Conservation (phyloP, 2,329 filamentous ascomycete genomes). For the Talaromyces sp. region DNA sequence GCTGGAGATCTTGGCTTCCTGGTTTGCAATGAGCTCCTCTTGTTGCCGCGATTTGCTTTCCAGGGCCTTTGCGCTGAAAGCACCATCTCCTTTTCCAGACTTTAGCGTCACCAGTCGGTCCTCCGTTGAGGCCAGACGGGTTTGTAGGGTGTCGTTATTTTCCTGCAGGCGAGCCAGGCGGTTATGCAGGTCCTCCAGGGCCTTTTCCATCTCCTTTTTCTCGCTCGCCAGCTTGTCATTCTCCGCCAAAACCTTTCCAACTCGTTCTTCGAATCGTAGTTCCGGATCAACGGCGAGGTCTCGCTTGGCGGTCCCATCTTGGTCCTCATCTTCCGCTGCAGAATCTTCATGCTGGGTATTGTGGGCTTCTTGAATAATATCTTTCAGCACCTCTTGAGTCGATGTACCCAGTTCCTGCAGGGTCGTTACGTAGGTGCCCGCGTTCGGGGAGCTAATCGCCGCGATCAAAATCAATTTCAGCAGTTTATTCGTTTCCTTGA, state of each 20-base stretch:
- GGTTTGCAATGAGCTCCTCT: constrained; percentile 65
- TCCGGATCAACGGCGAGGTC: constrained; percentile 39
- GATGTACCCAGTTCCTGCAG: constrained; percentile 40
- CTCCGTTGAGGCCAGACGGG: constrained; percentile 42
- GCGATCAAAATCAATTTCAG: constrained; percentile 60
- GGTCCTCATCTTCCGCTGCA: constrained; percentile 33
- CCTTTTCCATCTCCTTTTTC: constrained; percentile 46
- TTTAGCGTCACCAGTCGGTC: constrained; percentile 51
- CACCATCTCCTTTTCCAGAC: constrained; percentile 42
- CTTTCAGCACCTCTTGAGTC: constrained; percentile 43
- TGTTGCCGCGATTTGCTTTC: constrained; percentile 56
- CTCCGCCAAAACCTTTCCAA: constrained; percentile 45
- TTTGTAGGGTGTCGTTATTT: constrained; percentile 44
- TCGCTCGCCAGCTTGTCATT: constrained; percentile 57
- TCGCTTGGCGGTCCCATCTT: constrained; percentile 28
- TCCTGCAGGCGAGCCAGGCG: constrained; percentile 54
- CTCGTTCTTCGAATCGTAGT: constrained; percentile 45
- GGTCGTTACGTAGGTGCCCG: constrained; percentile 50
- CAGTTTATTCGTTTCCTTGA: constrained; percentile 49
- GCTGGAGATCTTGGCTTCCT: constrained; percentile 63
- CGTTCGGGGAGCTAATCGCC: constrained; percentile 57
- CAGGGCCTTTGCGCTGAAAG: constrained; percentile 42
- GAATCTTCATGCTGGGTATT: constrained; percentile 35
- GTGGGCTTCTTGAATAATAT: constrained; percentile 44
- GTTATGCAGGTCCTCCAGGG: constrained; percentile 52